These are phyloP conservation scores for Sporobolomyces pararoseus DNA, from an alignment of 768 basidiomycete species.

Conservation along the genomic window DNA sequence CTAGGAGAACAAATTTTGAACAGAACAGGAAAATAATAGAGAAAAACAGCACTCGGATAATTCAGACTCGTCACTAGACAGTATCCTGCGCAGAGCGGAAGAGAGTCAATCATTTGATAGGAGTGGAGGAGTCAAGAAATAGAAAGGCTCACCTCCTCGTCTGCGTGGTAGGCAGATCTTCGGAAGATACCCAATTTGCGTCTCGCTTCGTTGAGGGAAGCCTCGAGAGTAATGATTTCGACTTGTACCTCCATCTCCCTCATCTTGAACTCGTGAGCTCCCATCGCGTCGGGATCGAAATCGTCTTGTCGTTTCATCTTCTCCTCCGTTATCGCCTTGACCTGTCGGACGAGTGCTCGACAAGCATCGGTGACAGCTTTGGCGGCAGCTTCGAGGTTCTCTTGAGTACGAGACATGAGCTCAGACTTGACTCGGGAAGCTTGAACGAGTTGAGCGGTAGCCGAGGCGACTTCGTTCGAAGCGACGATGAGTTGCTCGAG, in stretches of 20 bases:
- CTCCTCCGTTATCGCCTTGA: slow-evolving; percentile 86
- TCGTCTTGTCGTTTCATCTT: slow-evolving; percentile 70
- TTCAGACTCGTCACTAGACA: not conserved
- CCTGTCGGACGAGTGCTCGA: slow-evolving; percentile 90
- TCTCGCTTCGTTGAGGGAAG: slow-evolving; percentile 68
- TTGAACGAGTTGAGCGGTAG: slow-evolving; percentile 96
- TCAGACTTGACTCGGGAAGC: slow-evolving; percentile 97
- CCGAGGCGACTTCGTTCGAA: slow-evolving; percentile 96
- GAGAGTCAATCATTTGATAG: too few species aligned
- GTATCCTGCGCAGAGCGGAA: not conserved
- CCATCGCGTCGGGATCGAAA: slow-evolving; percentile 84
- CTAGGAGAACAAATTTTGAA: not conserved
- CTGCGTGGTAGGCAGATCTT: slow-evolving; percentile 37
- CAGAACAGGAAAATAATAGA: not conserved
- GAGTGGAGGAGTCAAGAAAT: too few species aligned
- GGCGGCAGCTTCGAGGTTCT: slow-evolving; percentile 88
- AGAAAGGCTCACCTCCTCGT: slow-evolving; percentile 9
- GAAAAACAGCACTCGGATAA: too few species aligned
- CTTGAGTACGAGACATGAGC: slow-evolving; percentile 97
- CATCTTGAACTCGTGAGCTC: slow-evolving; percentile 89
- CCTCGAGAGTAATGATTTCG: slow-evolving; percentile 93
- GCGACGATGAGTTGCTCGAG: slow-evolving; percentile 98
- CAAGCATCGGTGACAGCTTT: slow-evolving; percentile 98
- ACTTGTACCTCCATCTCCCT: slow-evolving; percentile 99
- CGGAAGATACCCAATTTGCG: slow-evolving; percentile 43